Conservation (phyloP, 2,329 filamentous ascomycete genomes). For the Aulographum hederae region DNA sequence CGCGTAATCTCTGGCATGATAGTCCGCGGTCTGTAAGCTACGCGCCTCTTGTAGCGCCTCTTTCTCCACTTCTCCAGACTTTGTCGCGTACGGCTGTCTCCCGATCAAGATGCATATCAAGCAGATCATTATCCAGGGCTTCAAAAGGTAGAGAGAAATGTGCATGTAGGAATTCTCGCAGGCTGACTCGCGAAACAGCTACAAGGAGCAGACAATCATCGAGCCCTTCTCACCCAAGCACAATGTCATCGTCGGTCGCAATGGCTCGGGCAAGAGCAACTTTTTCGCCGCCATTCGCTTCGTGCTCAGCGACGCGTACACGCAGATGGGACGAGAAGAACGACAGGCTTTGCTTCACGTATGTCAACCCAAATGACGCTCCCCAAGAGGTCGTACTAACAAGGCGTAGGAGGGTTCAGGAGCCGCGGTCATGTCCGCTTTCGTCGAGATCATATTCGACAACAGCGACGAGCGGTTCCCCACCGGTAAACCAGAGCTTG, state of each 20-base stretch:
- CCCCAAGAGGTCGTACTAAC: constrained; percentile 11
- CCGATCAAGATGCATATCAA: constrained; percentile 76
- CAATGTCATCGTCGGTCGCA: constrained; percentile 97
- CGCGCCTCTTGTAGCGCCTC: too few relatives aligned
- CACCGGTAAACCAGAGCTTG: constrained; percentile 77
- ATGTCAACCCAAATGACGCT: constrained; percentile 8
- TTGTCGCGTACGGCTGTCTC: neutral
- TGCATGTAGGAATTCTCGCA: too few relatives aligned
- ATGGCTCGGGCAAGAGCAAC: constrained; percentile 98
- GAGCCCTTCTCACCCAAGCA: constrained; percentile 95
- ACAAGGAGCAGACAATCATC: constrained; percentile 98
- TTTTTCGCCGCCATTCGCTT: constrained; percentile 99
- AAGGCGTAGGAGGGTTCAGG: constrained; percentile 63
- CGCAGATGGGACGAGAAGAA: constrained; percentile 87
- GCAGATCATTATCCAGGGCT: constrained; percentile 99
- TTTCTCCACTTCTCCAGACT: too few relatives aligned
- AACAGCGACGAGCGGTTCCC: constrained; percentile 92
- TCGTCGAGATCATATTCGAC: constrained; percentile 97
- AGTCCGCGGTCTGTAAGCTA: too few relatives aligned
- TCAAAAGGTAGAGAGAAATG: constrained; percentile 92
- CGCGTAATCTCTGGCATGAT: too few relatives aligned
- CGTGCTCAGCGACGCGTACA: constrained; percentile 94
- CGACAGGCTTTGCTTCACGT: constrained; percentile 83
- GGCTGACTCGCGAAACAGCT: constrained; percentile 45
- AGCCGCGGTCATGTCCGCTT: constrained; percentile 97